Percentiles rank a stretch among this genome's conserved stretches.
These are phyloP conservation scores for Capsicum pubescens DNA, from an alignment of 257 asterid species.

Conservation along the genomic window DNA sequence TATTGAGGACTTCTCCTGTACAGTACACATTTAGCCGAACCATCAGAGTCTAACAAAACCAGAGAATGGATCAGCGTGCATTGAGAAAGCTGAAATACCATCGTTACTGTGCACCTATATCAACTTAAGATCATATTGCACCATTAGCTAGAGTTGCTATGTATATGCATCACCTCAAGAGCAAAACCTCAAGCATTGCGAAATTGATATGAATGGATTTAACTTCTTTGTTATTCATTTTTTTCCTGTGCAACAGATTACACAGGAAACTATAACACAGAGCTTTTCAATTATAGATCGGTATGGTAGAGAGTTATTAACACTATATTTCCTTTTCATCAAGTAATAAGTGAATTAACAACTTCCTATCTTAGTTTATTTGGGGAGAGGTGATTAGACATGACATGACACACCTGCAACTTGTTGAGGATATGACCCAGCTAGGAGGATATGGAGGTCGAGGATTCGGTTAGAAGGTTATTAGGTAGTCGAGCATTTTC, in stretches of 20 bases:
- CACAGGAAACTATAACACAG: neutral
- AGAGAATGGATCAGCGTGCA: neutral
- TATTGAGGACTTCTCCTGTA: conserved; percentile 55
- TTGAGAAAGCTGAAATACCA: conserved; percentile 7
- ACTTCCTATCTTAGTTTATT: neutral
- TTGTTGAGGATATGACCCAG: neutral
- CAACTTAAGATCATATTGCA: neutral
- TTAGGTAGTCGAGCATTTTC: neutral
- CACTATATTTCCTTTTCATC: neutral
- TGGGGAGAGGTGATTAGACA: neutral
- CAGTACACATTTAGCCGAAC: neutral
- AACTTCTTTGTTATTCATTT: neutral
- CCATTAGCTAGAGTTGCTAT: neutral
- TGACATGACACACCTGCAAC: too few relatives aligned
- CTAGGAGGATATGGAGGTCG: neutral
- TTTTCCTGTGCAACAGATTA: neutral
- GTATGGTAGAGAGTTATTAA: neutral
- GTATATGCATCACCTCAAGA: neutral
- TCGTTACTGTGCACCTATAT: neutral
- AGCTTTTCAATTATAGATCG: neutral
- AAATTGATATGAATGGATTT: neutral
- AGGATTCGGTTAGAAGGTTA: neutral
- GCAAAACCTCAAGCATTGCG: neutral
- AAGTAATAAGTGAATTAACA: conserved; percentile 10
- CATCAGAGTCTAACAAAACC: conserved; percentile 22